Base-by-base conservation (phyloP, 129 eudicot species). In the Scalesia atractyloides region DNA sequence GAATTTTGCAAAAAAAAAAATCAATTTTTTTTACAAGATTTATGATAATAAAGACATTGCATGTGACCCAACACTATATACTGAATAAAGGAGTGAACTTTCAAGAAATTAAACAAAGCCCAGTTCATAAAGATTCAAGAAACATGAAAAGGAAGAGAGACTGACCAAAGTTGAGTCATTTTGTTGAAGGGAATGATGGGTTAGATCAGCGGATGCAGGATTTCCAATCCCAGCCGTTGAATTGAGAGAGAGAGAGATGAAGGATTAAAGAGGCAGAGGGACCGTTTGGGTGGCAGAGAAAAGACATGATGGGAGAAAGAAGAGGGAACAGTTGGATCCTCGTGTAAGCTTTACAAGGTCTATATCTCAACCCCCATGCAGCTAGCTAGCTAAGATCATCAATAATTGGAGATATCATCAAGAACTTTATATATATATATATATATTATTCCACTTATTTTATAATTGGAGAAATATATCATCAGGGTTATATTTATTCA, bases 351-450 rank as follows among this genome's bases (percentile, higher is more conserved):
- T 78, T 84, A 73, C 74, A 82, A 66, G 80, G 80, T 81, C 68
- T 76, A 73, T 72, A 81, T 73, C 85, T 66, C 47, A 69, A 69
- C 83, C 80, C 84, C 87, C 96, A 89, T 89, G 96, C 96, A 89
- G 34, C 34, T 30, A 82, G 34, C 34, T 30, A 82, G 69, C 79
- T 78, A 44, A 66, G 50, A 58, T 54, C 85, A 49, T 19, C 82
- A 70, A 69, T 70, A 14, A 76, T 81, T 86, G 84, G 74, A 39
- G 66, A 51, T 60, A 60, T 63, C 14, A 39, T 22, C 72, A 51
- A 49, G 66, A 46, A 17, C 4, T 11, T n/a, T n/a, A n/a, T n/a
- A n/a, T n/a, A n/a, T n/a, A n/a, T n/a, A n/a, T 20, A 14, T 60
- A 51, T 71, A 30, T 30, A 30, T 34, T 20, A n/a, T 18, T 77